A percentile compares a stretch with the other conserved stretches of the same genome.
phyloP scores from a whole-genome alignment of 768 basidiomycete species.

The Pulveroboletus sp. region DNA sequence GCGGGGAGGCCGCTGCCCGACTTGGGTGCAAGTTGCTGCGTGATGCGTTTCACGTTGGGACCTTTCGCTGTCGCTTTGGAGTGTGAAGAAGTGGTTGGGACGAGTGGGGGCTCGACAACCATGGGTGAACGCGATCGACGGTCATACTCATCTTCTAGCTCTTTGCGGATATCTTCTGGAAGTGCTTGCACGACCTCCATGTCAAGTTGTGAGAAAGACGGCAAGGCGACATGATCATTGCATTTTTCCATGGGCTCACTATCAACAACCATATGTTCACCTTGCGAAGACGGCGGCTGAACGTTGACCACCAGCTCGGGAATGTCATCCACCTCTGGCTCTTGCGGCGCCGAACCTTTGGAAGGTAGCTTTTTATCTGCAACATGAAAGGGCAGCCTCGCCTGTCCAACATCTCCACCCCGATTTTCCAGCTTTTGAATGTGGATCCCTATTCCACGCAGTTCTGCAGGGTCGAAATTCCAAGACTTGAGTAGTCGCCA shows the following conservation, averaged over 20 bases:
- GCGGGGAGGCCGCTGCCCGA: constrained; percentile 41
- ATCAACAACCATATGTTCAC: constrained; percentile 13
- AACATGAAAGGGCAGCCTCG: constrained; percentile 54
- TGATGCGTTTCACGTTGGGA: constrained; percentile 54
- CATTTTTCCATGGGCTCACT: constrained; percentile 10
- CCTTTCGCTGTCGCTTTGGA: constrained; percentile 30
- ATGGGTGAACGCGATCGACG: constrained; percentile 56
- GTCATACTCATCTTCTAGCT: constrained; percentile 65
- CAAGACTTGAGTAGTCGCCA: constrained; percentile 73
- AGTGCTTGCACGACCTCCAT: constrained; percentile 66
- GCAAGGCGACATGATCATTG: constrained; percentile 41
- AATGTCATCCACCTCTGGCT: not conserved
- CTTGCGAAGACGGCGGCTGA: constrained; percentile 35
- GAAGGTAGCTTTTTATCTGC: constrained; percentile 4
- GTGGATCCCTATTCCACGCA: constrained; percentile 92
- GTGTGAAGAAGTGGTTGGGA: constrained; percentile 1
- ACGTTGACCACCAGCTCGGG: constrained; percentile 28
- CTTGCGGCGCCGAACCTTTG: constrained; percentile 1
- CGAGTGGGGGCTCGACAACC: constrained; percentile 13
- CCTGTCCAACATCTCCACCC: constrained; percentile 50
- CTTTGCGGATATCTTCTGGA: constrained; percentile 65
- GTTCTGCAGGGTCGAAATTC: constrained; percentile 76
- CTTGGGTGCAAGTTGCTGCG: constrained; percentile 61
- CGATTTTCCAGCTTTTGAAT: constrained; percentile 79
- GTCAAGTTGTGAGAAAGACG: constrained; percentile 77